Evolutionary conservation across 768 basidiomycete species (phyloP).

Genomic region (Termitomyces titanicus): DNA sequence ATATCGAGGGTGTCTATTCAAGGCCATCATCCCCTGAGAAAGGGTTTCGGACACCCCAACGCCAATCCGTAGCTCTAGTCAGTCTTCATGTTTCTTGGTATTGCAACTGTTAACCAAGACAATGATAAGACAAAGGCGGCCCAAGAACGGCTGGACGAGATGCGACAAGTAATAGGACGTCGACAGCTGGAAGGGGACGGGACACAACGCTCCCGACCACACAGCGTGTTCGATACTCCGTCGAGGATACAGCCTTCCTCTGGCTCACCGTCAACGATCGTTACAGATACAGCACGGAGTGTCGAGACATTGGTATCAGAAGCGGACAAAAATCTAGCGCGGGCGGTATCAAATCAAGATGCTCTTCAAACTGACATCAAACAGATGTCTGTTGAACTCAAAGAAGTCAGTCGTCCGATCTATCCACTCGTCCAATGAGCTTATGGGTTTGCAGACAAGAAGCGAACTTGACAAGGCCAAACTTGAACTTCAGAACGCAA

Average conservation of each 20-base stretch:
- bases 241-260: constrained; percentile 9
- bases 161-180: constrained; percentile 68
- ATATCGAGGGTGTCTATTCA: constrained; percentile 30
- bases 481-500: constrained; percentile 64
- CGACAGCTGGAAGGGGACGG: constrained; percentile 45
- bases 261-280: constrained; percentile 16
- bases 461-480: constrained; percentile 60
- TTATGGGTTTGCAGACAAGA: constrained; percentile 39
- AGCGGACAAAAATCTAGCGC: constrained; percentile 52
- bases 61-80: constrained; percentile 39
- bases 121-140: constrained; percentile 63
- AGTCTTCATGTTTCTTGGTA: constrained; percentile 10
- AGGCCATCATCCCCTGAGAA: constrained; percentile 60
- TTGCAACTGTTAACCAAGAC: background rate
- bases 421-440: background rate
- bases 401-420: constrained; percentile 44
- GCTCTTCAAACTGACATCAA: constrained; percentile 48
- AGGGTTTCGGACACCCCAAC: constrained; percentile 44
- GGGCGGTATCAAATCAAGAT: constrained; percentile 52
- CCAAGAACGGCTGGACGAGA: constrained; percentile 77
- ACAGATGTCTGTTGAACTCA: constrained; percentile 46
- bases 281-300: constrained; percentile 36
- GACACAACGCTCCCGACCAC: constrained; percentile 45
- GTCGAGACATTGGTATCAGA: constrained; percentile 54
- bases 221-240: constrained; percentile 34